Percentiles rank a stretch among this genome's conserved stretches.
These are phyloP conservation scores for Asterophora lycoperdoides DNA, from an alignment of 768 basidiomycete genomes.

Conservation along the genomic window DNA sequence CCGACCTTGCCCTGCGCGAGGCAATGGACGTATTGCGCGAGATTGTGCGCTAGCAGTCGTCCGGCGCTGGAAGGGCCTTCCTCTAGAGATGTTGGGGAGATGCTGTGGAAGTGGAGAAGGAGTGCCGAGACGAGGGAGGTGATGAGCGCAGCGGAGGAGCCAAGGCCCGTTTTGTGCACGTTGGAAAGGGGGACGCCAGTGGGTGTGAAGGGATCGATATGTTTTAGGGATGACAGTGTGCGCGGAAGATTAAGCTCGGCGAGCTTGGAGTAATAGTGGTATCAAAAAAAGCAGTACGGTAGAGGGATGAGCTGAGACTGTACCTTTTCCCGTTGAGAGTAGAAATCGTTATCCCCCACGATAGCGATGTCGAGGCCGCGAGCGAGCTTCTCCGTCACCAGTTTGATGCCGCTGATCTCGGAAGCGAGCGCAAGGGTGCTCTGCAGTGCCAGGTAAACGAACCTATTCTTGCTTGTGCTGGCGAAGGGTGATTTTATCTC, in stretches of 20 bases:
- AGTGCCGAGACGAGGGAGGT: constrained; percentile 89
- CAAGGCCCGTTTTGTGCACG: constrained; percentile 98
- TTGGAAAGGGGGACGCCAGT: constrained; percentile 65
- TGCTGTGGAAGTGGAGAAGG: constrained; percentile 67
- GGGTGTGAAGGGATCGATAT: constrained; percentile 72
- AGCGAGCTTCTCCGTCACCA: constrained; percentile 39
- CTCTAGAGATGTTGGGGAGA: constrained; percentile 47
- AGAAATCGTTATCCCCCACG: constrained; percentile 95
- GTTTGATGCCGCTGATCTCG: constrained; percentile 48
- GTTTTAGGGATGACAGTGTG: constrained; percentile 56
- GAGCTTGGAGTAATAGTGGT: constrained; percentile 42
- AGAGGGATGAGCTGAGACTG: constrained; percentile 15
- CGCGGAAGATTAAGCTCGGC: constrained; percentile 55
- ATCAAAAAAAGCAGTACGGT: background rate
- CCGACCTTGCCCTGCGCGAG: constrained; percentile 98
- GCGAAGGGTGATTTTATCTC: constrained; percentile 9
- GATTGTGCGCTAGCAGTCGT: constrained; percentile 76
- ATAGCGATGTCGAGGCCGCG: constrained; percentile 73
- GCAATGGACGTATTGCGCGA: constrained; percentile 93
- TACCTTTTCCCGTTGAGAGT: constrained; percentile 88
- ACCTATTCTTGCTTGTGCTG: constrained; percentile 74
- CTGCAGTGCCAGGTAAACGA: constrained; percentile 86
- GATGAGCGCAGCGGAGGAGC: constrained; percentile 95
- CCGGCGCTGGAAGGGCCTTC: constrained; percentile 41
- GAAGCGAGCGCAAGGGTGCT: constrained; percentile 65